Evolutionary conservation across 768 basidiomycete genomes (phyloP).

Genomic region (Porpolomopsis calyptriformis): DNA sequence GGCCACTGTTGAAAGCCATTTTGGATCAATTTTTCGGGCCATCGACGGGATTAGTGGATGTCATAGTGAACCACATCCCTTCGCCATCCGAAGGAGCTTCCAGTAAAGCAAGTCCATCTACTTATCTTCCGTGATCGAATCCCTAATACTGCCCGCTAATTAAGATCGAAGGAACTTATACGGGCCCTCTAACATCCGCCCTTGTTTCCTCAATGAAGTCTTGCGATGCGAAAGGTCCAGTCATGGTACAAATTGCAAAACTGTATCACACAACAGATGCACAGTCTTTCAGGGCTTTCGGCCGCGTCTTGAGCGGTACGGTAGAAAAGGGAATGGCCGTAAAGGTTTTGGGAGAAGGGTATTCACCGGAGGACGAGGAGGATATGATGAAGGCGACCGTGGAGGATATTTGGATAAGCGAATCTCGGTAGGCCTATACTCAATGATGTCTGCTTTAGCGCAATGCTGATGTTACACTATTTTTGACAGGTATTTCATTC

Average conservation of each 20-base stretch:
- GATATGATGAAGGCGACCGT: conserved; percentile 84
- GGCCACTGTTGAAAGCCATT: conserved; percentile 88
- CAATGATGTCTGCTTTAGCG: background rate
- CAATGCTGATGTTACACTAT: conserved; percentile 6
- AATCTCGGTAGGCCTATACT: conserved; percentile 60
- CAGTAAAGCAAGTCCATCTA: conserved; percentile 40
- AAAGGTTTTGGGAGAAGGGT: conserved; percentile 97
- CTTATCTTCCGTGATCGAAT: background rate
- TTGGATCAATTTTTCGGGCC: conserved; percentile 94
- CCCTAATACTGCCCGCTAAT: too few species aligned
- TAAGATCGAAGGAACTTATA: conserved; percentile 77
- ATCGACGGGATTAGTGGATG: conserved; percentile 81
- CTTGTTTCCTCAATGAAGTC: conserved; percentile 70
- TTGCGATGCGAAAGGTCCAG: conserved; percentile 75
- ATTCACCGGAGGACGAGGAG: conserved; percentile 98
- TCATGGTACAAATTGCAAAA: conserved; percentile 90
- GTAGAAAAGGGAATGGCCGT: conserved; percentile 71
- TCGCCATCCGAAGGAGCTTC: conserved; percentile 55
- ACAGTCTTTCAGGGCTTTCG: conserved; percentile 92
- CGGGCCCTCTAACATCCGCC: conserved; percentile 76
- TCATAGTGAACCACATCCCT: conserved; percentile 85
- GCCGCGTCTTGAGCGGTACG: conserved; percentile 88
- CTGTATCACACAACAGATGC: conserved; percentile 96
- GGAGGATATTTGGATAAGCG: conserved; percentile 84
- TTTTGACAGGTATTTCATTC: conserved; percentile 70